These are phyloP conservation scores for Ceratobasidium sp. DNA, from an alignment of 1,284 basidiomycete species.

Conservation along the genomic window DNA sequence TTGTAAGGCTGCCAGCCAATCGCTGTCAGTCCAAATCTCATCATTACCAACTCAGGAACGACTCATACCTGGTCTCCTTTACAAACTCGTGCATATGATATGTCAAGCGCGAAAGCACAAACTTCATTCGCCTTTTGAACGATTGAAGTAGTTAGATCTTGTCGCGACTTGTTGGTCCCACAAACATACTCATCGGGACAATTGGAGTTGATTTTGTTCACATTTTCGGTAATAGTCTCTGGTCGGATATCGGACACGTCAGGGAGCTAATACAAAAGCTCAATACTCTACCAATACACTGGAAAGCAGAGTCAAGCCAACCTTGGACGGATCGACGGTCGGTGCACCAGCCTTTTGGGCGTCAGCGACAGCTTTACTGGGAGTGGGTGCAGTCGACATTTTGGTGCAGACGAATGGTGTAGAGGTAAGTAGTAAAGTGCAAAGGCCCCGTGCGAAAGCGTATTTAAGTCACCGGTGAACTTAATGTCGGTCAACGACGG, in stretches of 20 bases:
- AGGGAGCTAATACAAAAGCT: conserved; percentile 51
- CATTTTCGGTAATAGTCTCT: conserved; percentile 64
- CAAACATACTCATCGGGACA: conserved; percentile 54
- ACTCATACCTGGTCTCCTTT: conserved; percentile 64
- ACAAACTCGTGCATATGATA: conserved; percentile 74
- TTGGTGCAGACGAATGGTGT: neutral
- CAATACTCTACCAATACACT: neutral
- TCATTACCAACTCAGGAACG: neutral
- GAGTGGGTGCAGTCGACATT: neutral
- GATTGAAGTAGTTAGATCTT: neutral
- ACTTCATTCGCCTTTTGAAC: conserved; percentile 50
- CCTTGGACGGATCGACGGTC: conserved; percentile 32
- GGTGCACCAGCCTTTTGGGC: conserved; percentile 43
- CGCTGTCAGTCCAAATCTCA: neutral
- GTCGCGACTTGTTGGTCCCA: neutral
- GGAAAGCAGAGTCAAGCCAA: neutral
- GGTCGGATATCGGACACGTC: conserved; percentile 51
- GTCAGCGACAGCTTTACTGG: conserved; percentile 41
- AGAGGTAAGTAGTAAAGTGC: neutral
- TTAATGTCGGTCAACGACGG: neutral
- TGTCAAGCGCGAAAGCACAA: conserved; percentile 59
- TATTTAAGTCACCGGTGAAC: neutral
- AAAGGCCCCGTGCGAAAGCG: conserved; percentile 17
- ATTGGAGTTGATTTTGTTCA: conserved; percentile 57
- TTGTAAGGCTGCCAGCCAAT: conserved; percentile 60